Evolutionary conservation across 139 green algal species (phyloP).

Genomic region (Trebouxia sp.): DNA sequence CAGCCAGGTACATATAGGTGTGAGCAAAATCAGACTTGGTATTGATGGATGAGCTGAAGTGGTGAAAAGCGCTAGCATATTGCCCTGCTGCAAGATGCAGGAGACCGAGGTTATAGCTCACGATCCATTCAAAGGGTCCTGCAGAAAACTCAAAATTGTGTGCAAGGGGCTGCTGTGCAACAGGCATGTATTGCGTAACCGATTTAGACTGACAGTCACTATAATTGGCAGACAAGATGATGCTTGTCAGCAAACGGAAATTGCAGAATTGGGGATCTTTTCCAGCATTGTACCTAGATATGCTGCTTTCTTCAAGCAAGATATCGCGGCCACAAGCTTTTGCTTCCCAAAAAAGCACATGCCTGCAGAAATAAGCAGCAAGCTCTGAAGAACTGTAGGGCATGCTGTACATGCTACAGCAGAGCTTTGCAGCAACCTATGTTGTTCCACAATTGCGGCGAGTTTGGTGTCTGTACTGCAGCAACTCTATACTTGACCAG

Average conservation of each 20-base stretch:
- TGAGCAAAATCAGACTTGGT: conserved; percentile 76
- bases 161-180: too few relatives aligned
- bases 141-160: not conserved
- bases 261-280: too few relatives aligned
- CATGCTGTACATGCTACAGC: not conserved
- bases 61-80: conserved; percentile 79
- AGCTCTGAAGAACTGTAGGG: not conserved
- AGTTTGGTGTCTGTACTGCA: conserved; percentile 71
- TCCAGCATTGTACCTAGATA: too few relatives aligned
- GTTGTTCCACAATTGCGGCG: conserved; percentile 82
- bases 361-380: conserved; percentile 24
- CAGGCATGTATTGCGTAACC: too few relatives aligned
- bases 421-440: conserved; percentile 43
- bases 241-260: too few relatives aligned
- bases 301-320: conserved; percentile 75
- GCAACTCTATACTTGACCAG: conserved; percentile 83
- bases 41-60: conserved; percentile 78
- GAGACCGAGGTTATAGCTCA: conserved; percentile 81
- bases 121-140: conserved; percentile 82
- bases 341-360: conserved; percentile 89
- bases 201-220: too few relatives aligned
- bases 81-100: conserved; percentile 64
- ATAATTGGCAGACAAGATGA: too few relatives aligned
- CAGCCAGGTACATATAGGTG: conserved; percentile 47
- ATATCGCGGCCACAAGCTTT: conserved; percentile 74